Percentiles rank a stretch among this genome's conserved stretches.
Evolutionary conservation across 306 rosid species (phyloP).

Genomic region (Neltuma alba): DNA sequence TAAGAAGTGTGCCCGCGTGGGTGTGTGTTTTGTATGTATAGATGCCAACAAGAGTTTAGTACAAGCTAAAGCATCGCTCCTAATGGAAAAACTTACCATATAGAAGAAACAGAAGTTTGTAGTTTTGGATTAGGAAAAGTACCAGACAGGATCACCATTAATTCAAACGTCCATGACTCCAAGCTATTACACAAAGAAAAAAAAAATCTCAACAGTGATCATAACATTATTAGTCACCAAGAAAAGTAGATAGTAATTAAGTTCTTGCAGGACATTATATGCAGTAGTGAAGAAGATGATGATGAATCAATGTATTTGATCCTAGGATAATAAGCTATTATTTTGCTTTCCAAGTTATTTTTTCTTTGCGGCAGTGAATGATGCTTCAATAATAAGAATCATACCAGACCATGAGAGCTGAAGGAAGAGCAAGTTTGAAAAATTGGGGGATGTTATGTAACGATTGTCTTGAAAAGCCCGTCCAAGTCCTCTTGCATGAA

Average conservation of each 20-base stretch:
- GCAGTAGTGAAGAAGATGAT: neutral
- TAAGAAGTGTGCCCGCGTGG: neutral
- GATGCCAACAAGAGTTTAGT: neutral
- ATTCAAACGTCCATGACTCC: conserved; percentile 68
- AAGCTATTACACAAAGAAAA: conserved; percentile 48
- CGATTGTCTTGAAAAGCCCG: conserved; percentile 63
- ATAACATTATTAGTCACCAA: neutral
- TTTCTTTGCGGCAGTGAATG: neutral
- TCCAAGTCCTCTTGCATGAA: conserved; percentile 65
- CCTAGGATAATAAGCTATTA: too few relatives aligned
- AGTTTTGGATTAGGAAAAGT: conserved; percentile 60
- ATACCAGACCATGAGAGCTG: conserved; percentile 61
- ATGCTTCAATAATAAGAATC: neutral
- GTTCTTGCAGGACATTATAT: neutral
- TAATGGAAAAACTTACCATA: conserved; percentile 45
- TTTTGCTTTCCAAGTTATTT: neutral
- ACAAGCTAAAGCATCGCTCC: neutral
- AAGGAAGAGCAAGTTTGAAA: conserved; percentile 65
- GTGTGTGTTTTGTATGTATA: too few relatives aligned
- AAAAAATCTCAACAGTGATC: neutral
- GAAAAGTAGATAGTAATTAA: conserved; percentile 2
- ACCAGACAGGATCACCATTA: conserved; percentile 63
- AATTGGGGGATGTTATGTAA: conserved; percentile 48
- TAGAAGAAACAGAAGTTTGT: conserved; percentile 68
- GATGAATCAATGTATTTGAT: neutral